Percentiles rank a stretch among this genome's conserved stretches.
Evolutionary conservation across 352 stramenopile genomes (phyloP).

Genomic region (Peronospora belbahrii): DNA sequence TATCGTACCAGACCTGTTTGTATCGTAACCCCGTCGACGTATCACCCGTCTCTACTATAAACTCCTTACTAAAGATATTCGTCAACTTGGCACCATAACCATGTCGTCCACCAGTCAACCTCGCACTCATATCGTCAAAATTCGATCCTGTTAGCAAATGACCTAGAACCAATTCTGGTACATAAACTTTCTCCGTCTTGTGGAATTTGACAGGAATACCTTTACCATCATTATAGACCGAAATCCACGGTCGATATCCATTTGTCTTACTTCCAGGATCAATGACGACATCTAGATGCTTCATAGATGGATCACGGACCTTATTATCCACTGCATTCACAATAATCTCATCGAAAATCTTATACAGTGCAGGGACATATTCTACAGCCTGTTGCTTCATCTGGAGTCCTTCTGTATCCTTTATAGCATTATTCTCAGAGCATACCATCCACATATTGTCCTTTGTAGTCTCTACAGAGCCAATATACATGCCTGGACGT

Average conservation of each 20-base stretch:
- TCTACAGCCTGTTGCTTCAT: constrained; percentile 76
- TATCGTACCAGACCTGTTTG: constrained; percentile 92
- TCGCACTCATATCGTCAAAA: constrained; percentile 97
- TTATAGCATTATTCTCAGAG: constrained; percentile 13
- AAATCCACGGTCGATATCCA: constrained; percentile 83
- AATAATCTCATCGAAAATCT: constrained; percentile 99
- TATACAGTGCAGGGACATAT: constrained; percentile 91
- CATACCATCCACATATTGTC: constrained; percentile 77
- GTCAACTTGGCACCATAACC: constrained; percentile 96
- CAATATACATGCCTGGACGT: constrained; percentile 89
- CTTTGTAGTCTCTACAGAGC: constrained; percentile 69
- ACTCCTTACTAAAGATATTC: constrained; percentile 99
- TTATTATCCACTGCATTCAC: constrained; percentile 98
- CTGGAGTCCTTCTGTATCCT: constrained; percentile 23
- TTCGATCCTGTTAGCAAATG: constrained; percentile 98
- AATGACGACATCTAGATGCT: constrained; percentile 62
- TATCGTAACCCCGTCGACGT: constrained; percentile 64
- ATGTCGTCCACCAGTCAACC: constrained; percentile 94
- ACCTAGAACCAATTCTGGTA: constrained; percentile 97
- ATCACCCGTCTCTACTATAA: constrained; percentile 98
- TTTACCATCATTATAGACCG: constrained; percentile 96
- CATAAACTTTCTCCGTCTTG: constrained; percentile 95
- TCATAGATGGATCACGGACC: constrained; percentile 73
- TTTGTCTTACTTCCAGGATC: constrained; percentile 52
- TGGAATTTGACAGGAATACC: constrained; percentile 97